Conservation (phyloP, 1,284 basidiomycete species). For the Fistulinella staudtii region DNA sequence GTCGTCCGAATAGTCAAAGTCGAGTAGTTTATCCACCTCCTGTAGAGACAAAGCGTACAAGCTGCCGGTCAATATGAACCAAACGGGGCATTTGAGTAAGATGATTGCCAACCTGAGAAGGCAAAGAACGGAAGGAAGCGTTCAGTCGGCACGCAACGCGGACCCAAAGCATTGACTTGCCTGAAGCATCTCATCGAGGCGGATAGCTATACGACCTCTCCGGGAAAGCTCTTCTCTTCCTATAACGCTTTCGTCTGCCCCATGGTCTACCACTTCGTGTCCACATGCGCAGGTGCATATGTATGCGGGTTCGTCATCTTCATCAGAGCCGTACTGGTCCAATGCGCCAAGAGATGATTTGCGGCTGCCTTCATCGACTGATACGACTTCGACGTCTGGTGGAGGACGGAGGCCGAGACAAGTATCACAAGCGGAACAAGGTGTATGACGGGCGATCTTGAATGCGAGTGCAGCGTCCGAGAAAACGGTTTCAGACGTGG, state of each 20-base stretch:
- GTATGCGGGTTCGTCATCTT: slow-evolving; percentile 53
- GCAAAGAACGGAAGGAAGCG: slow-evolving; percentile 11
- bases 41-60: slow-evolving; percentile 33
- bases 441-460: slow-evolving; percentile 73
- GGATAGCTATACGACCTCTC: slow-evolving; percentile 72
- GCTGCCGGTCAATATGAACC: slow-evolving; percentile 14
- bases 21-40: slow-evolving; percentile 72
- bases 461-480: slow-evolving; percentile 50
- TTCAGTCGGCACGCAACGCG: slow-evolving; percentile 9
- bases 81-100: slow-evolving; percentile 13
- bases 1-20: slow-evolving; percentile 72
- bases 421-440: slow-evolving; percentile 55
- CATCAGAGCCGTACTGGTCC: slow-evolving; percentile 64
- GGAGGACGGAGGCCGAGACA: slow-evolving; percentile 71
- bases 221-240: slow-evolving; percentile 63
- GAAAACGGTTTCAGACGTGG: slow-evolving; percentile 44
- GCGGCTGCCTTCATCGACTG: slow-evolving; percentile 46
- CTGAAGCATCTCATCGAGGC: slow-evolving; percentile 83
- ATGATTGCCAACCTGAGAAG: slow-evolving; percentile 26
- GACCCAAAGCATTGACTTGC: slow-evolving; percentile 40
- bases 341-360: slow-evolving; percentile 50
- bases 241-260: slow-evolving; percentile 57
- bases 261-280: slow-evolving; percentile 66
- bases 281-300: slow-evolving; percentile 72
- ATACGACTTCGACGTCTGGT: slow-evolving; percentile 49